Conservation (phyloP, 768 basidiomycete species). For the Flagelloscypha sp. region DNA sequence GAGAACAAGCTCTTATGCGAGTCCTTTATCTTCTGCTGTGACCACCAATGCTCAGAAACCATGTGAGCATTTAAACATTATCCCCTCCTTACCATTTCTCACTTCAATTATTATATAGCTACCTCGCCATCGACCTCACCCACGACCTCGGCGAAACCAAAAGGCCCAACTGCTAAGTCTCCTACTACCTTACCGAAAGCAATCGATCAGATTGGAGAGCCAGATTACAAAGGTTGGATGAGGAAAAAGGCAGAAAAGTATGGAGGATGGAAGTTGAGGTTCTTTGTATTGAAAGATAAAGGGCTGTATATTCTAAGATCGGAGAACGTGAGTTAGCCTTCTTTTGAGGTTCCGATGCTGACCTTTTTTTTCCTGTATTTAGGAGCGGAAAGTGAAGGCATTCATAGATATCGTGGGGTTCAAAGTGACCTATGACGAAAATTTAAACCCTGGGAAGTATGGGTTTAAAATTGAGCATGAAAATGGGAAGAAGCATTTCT, state of each 20-base stretch:
- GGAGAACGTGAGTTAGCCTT: slow-evolving; percentile 54
- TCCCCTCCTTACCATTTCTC: too few relatives aligned
- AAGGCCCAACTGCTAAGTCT: too few relatives aligned
- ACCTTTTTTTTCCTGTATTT: too few relatives aligned
- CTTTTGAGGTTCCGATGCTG: slow-evolving; percentile 2
- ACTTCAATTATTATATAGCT: too few relatives aligned
- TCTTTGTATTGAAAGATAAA: slow-evolving; percentile 86
- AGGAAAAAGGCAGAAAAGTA: slow-evolving; percentile 92
- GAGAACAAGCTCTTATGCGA: too few relatives aligned
- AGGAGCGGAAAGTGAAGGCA: slow-evolving; percentile 94
- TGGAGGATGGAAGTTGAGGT: slow-evolving; percentile 86
- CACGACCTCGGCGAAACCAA: too few relatives aligned
- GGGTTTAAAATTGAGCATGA: slow-evolving; percentile 92
- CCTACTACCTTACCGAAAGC: too few relatives aligned
- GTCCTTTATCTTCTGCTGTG: too few relatives aligned
- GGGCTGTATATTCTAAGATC: slow-evolving; percentile 84
- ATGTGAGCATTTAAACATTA: too few relatives aligned
- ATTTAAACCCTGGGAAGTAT: slow-evolving; percentile 84
- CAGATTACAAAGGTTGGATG: slow-evolving; percentile 92
- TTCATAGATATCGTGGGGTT: slow-evolving; percentile 89
- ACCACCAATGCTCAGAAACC: too few relatives aligned
- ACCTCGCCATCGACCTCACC: too few relatives aligned
- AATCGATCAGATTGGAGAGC: slow-evolving; percentile 86
- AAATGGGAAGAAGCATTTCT: slow-evolving; percentile 80
- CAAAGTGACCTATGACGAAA: slow-evolving; percentile 89